phyloP scores from a whole-genome alignment of 257 asterid genomes.

The Rubia yunnanensis region DNA sequence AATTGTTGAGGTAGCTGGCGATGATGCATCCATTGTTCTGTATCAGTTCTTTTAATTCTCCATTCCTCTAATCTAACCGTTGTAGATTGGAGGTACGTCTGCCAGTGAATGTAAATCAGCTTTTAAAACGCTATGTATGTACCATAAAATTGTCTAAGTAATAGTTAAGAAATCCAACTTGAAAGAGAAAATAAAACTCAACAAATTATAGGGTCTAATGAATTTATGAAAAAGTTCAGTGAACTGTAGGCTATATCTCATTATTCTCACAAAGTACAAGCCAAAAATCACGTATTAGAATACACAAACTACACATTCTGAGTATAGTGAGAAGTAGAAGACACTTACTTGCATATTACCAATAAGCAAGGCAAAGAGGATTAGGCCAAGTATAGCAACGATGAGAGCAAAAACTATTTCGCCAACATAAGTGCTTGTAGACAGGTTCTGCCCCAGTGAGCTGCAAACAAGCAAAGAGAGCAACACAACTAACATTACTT shows the following conservation, averaged over 20 bases:
- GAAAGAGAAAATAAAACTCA: not conserved
- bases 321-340: not conserved
- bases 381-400: conserved; percentile 70
- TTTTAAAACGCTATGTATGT: not conserved
- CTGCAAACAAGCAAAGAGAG: conserved; percentile 29
- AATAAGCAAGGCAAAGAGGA: conserved; percentile 84
- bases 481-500: not conserved
- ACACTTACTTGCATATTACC: conserved; percentile 88
- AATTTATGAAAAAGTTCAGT: not conserved
- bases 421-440: conserved; percentile 68
- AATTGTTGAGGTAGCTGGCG: conserved; percentile 87
- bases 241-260: not conserved
- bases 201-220: not conserved
- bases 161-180: not conserved
- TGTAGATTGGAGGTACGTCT: conserved; percentile 95
- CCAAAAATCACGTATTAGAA: not conserved
- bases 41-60: conserved; percentile 82
- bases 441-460: conserved; percentile 81
- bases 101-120: conserved; percentile 18
- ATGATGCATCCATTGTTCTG: conserved; percentile 98
- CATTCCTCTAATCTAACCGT: conserved; percentile 90
- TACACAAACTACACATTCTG: not conserved
- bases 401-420: conserved; percentile 73
- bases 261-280: not conserved
- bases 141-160: not conserved